A percentile compares a stretch with the other conserved stretches of the same genome.
Conservation (phyloP, 192 early-diverging fungal species). For the Tieghemiomyces parasiticus region DNA sequence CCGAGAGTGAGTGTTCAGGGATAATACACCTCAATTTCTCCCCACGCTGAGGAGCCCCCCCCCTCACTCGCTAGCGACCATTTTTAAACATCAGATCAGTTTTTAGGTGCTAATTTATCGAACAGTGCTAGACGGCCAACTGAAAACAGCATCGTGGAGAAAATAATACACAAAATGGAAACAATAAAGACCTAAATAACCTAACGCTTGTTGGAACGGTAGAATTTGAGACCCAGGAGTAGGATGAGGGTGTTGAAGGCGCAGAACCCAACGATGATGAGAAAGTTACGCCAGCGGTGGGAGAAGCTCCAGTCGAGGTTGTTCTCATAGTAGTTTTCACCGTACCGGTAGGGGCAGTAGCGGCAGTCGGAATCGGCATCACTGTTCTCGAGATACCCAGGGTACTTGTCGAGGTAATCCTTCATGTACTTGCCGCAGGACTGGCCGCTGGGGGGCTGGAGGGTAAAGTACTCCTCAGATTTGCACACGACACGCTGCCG, state of each 20-base stretch:
- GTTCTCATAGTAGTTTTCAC: slow-evolving; percentile 35
- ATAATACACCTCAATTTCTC: no score
- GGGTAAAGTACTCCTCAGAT: slow-evolving; percentile 31
- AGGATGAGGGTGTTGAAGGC: slow-evolving; percentile 34
- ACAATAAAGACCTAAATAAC: neutral
- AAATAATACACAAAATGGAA: neutral
- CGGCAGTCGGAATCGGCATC: slow-evolving; percentile 34
- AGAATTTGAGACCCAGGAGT: slow-evolving; percentile 19
- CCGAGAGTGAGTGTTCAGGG: no score
- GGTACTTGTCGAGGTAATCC: slow-evolving; percentile 28
- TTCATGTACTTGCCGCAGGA: slow-evolving; percentile 44
- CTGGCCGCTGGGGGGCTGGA: slow-evolving; percentile 37
- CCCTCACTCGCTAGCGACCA: no score
- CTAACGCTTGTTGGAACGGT: slow-evolving; percentile 28
- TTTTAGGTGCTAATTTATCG: no score
- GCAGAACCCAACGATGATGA: slow-evolving; percentile 37
- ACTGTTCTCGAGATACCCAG: slow-evolving; percentile 42
- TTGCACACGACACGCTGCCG: slow-evolving; percentile 28
- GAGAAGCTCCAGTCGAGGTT: slow-evolving; percentile 33
- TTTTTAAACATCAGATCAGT: no score
- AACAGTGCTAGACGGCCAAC: no score
- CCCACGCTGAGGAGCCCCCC: no score
- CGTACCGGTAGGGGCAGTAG: slow-evolving; percentile 42
- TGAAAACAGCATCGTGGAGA: no score
- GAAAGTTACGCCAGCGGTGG: slow-evolving; percentile 46